A percentile compares a stretch with the other conserved stretches of the same genome.
Evolutionary conservation across 345 rosid genomes (phyloP).

Genomic region (Corymbia maculata): DNA sequence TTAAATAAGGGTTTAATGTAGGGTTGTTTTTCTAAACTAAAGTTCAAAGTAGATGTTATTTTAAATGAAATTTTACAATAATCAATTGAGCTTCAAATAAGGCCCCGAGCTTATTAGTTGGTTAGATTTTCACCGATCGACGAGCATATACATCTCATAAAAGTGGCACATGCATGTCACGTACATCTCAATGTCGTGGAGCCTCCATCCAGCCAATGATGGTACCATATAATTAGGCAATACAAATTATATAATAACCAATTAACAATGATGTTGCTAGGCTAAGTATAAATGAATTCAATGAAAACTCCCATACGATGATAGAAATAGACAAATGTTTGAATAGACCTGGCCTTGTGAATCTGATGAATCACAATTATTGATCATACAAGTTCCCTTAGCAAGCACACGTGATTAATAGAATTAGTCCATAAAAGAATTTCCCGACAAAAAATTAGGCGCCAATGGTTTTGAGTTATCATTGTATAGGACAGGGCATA

Average conservation of each 20-base stretch:
- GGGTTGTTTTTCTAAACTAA: neutral
- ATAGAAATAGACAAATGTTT: neutral
- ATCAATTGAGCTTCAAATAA: neutral
- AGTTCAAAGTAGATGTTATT: neutral
- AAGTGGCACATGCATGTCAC: neutral
- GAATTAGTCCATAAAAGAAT: neutral
- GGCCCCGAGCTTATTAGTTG: neutral
- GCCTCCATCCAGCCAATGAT: neutral
- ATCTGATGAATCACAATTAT: neutral
- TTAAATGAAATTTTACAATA: accelerated
- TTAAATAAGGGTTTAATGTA: neutral
- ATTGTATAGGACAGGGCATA: neutral
- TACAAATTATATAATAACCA: neutral
- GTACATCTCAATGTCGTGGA: neutral
- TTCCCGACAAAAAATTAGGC: neutral
- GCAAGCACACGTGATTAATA: neutral
- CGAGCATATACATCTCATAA: too few relatives aligned
- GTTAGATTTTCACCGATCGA: neutral
- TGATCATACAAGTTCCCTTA: neutral
- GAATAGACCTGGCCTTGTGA: neutral
- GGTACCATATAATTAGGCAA: neutral
- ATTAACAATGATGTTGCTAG: neutral
- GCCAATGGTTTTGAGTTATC: neutral
- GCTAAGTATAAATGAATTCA: neutral
- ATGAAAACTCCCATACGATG: neutral